These are phyloP conservation scores for Pichiaceae sp. DNA, from an alignment of 1,139 yeast species.

Conservation along the genomic window DNA sequence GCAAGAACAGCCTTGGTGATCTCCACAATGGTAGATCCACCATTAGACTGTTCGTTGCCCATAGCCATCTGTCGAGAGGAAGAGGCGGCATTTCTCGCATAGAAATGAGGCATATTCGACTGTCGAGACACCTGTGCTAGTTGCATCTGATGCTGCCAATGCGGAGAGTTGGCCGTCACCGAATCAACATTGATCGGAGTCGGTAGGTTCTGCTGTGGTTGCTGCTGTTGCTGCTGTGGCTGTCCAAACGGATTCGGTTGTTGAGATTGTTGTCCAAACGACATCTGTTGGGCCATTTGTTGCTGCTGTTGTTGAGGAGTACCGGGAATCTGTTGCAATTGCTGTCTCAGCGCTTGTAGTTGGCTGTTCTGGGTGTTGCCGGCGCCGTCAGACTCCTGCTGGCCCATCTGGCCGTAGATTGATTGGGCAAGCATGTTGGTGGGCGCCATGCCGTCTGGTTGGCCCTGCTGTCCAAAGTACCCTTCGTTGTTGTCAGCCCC, in stretches of 20 bases:
- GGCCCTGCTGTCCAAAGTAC: conserved; percentile 5
- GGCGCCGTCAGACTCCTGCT: conserved; percentile 29
- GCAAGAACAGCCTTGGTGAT: conserved; percentile 45
- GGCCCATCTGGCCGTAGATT: conserved; percentile 27
- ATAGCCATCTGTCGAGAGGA: conserved; percentile 43
- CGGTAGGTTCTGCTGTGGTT: conserved; percentile 9
- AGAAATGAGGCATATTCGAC: conserved; percentile 70
- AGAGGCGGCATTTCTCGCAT: conserved; percentile 89
- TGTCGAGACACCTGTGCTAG: conserved; percentile 72
- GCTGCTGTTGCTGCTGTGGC: conserved; percentile 6
- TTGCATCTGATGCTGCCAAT: conserved; percentile 87
- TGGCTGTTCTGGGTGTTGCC: conserved; percentile 13
- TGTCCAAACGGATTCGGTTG: conserved; percentile 4
- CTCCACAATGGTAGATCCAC: conserved; percentile 37
- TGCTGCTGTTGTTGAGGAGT: conserved; percentile 26
- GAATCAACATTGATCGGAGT: conserved; percentile 30
- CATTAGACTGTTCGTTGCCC: conserved; percentile 9
- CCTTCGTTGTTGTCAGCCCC: conserved; percentile 5
- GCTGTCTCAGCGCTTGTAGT: conserved; percentile 16
- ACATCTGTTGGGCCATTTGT: conserved; percentile 9
- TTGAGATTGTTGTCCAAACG: conserved; percentile 9
- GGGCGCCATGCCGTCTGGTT: conserved; percentile 1
- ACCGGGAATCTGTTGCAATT: conserved; percentile 21
- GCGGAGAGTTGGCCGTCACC: conserved; percentile 37
- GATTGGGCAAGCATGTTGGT: conserved; percentile 26